phyloP scores from a whole-genome alignment of 345 rosid species.

The Noccaea caerulescens region DNA sequence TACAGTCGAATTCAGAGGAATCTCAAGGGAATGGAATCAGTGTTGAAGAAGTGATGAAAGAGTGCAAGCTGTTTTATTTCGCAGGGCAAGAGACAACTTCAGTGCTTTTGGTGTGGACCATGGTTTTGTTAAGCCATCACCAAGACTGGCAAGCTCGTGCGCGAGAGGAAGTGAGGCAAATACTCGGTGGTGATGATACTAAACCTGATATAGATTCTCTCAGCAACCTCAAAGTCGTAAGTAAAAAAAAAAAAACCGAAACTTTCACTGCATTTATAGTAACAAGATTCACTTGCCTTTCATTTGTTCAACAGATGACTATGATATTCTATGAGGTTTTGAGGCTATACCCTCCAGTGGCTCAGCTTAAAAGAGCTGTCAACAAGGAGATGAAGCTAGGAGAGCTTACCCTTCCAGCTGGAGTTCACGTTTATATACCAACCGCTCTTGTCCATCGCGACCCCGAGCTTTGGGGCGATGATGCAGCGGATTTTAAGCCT shows the following conservation, averaged over 20 bases:
- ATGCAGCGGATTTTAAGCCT: slow-evolving; percentile 70
- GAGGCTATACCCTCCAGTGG: slow-evolving; percentile 63
- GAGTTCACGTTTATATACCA: slow-evolving; percentile 52
- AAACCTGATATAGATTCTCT: slow-evolving; percentile 42
- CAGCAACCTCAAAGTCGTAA: slow-evolving; percentile 46
- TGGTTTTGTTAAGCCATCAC: slow-evolving; percentile 43
- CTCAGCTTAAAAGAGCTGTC: slow-evolving; percentile 46
- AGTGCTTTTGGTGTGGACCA: slow-evolving; percentile 46
- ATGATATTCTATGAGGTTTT: slow-evolving; percentile 68
- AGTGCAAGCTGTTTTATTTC: slow-evolving; percentile 47
- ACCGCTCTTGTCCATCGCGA: slow-evolving; percentile 58
- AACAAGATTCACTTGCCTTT: not conserved
- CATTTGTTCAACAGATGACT: slow-evolving; percentile 44
- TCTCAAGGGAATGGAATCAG: slow-evolving; percentile 51
- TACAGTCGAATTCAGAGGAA: slow-evolving; percentile 49
- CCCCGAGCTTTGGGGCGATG: slow-evolving; percentile 62
- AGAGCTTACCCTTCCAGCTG: slow-evolving; percentile 54
- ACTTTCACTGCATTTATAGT: not conserved
- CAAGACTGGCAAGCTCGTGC: slow-evolving; percentile 49
- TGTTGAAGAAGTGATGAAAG: slow-evolving; percentile 45
- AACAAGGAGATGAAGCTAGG: slow-evolving; percentile 59
- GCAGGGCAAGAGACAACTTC: slow-evolving; percentile 51
- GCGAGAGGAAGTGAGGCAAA: slow-evolving; percentile 45
- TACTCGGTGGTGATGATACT: slow-evolving; percentile 23
- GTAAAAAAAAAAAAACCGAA: not conserved